These are phyloP conservation scores for Platismatia glauca DNA, from an alignment of 495 filamentous ascomycete species.

Conservation along the genomic window DNA sequence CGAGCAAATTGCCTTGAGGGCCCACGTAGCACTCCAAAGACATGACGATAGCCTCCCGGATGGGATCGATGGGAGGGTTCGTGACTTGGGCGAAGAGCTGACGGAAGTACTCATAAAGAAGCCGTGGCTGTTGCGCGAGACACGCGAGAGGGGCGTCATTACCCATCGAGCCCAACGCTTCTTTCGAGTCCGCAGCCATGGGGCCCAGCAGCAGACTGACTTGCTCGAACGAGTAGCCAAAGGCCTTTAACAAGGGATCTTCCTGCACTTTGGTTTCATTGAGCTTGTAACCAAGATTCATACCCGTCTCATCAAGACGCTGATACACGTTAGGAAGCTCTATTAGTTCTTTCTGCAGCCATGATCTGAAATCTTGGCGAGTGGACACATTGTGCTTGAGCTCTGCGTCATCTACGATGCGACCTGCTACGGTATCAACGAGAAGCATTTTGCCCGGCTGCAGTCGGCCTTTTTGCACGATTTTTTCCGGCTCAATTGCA, in stretches of 20 bases:
- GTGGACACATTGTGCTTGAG: conserved; percentile 82
- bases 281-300: conserved; percentile 56
- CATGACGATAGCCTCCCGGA: conserved; percentile 98
- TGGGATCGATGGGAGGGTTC: conserved; percentile 97
- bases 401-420: conserved; percentile 92
- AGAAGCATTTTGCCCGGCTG: conserved; percentile 97
- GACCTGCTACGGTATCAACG: conserved; percentile 89
- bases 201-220: conserved; percentile 88
- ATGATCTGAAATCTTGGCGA: conserved; percentile 77
- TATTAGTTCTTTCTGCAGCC: conserved; percentile 82
- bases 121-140: conserved; percentile 76
- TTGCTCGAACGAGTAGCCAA: conserved; percentile 96
- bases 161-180: conserved; percentile 98
- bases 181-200: conserved; percentile 98
- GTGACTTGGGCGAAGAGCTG: conserved; percentile 99
- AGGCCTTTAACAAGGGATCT: conserved; percentile 76
- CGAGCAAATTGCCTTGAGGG: conserved; percentile 92
- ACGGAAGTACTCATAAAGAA: conserved; percentile 97
- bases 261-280: conserved; percentile 71
- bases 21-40: conserved; percentile 96
- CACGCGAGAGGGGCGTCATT: conserved; percentile 96
- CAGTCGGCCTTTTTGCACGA: conserved; percentile 90
- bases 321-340: conserved; percentile 67
- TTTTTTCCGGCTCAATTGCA: conserved; percentile 75
- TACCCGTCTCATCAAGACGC: conserved; percentile 45